A percentile compares a stretch with the other conserved stretches of the same genome.
phyloP scores from a whole-genome alignment of 352 stramenopile genomes.

The Phytophthora tubulina region DNA sequence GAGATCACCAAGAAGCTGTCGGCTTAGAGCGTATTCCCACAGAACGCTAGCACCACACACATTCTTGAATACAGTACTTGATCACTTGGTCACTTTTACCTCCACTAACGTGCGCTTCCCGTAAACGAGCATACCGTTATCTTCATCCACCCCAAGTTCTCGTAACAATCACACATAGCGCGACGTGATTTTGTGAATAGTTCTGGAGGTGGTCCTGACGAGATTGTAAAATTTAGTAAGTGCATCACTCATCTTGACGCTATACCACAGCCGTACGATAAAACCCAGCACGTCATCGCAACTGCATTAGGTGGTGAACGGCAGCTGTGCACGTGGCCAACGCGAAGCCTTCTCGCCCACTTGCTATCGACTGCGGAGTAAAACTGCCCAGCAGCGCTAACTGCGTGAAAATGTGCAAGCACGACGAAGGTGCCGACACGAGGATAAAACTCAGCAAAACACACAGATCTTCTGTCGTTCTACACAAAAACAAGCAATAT shows the following conservation, averaged over 20 bases:
- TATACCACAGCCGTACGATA: no score
- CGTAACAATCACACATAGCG: no score
- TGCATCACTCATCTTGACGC: no score
- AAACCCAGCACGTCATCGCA: constrained; percentile 25
- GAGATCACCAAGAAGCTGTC: constrained; percentile 23
- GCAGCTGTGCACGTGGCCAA: constrained; percentile 60
- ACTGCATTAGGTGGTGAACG: constrained; percentile 50
- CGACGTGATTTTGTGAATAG: no score
- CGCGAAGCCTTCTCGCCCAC: constrained; percentile 60
- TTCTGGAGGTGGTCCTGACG: no score
- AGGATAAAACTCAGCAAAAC: constrained; percentile 68
- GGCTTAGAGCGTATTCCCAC: neutral
- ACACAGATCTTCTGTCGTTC: constrained; percentile 57
- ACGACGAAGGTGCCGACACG: constrained; percentile 52
- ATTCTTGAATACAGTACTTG: no score
- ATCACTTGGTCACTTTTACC: no score
- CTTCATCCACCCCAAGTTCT: no score
- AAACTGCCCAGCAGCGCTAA: constrained; percentile 70
- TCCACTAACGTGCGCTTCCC: no score
- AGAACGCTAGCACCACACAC: no score
- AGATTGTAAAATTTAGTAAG: no score
- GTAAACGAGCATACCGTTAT: no score
- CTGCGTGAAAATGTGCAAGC: constrained; percentile 64
- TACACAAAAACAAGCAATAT: constrained; percentile 12
- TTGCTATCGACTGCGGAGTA: constrained; percentile 38